Conservation (phyloP, 1,139 yeast genomes). For the Yarrowia galli region DNA sequence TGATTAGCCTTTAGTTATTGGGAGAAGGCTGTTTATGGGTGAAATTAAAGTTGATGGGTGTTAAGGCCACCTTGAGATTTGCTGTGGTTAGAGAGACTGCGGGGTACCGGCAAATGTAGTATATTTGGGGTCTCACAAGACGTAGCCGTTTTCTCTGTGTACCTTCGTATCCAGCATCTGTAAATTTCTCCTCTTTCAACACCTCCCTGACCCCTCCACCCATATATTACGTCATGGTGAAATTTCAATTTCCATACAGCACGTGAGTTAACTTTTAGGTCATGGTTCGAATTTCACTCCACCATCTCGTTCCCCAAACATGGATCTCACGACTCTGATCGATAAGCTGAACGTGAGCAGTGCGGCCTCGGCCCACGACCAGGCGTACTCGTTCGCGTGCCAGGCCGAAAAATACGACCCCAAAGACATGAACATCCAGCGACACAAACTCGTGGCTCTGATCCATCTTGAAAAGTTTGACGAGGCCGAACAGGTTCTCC, state of each 20-base stretch:
- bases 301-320: constrained; percentile 1
- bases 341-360: constrained; percentile 58
- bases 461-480: constrained; percentile 75
- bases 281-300: constrained; percentile 15
- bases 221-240: background rate
- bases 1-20: too few species aligned
- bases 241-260: constrained; percentile 2
- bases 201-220: too few species aligned
- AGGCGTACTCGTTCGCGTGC: constrained; percentile 57
- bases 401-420: constrained; percentile 55
- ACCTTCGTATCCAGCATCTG: too few species aligned
- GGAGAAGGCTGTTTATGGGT: too few species aligned
- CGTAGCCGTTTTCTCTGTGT: too few species aligned
- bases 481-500: constrained; percentile 58
- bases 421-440: constrained; percentile 61
- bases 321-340: constrained; percentile 50
- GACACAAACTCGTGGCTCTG: constrained; percentile 69
- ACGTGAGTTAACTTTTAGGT: constrained; percentile 20
- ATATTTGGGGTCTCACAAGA: too few species aligned
- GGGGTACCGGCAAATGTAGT: background rate
- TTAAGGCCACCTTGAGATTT: constrained; percentile 12
- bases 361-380: constrained; percentile 57
- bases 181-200: too few species aligned
- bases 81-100: background rate
- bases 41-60: background rate